Evolutionary conservation across 257 asterid species (phyloP).

Genomic region (Fraxinus excelsior): DNA sequence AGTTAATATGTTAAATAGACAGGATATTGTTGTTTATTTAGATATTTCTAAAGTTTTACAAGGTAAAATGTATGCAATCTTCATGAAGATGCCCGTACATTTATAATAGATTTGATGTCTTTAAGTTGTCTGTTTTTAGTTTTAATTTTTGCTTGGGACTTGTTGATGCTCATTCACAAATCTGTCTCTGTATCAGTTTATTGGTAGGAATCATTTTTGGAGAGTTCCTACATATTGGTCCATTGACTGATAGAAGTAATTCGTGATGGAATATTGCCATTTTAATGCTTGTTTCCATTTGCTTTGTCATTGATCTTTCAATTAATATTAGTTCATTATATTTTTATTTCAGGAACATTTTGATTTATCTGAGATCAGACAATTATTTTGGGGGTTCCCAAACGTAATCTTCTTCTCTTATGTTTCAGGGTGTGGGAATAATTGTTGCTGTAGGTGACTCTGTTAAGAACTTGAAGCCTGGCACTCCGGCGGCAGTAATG

Average conservation of each 20-base stretch:
- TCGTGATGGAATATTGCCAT: neutral
- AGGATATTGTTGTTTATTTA: neutral
- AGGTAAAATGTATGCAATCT: neutral
- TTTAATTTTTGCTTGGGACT: conserved; percentile 19
- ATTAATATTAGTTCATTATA: neutral
- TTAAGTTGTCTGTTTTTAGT: conserved; percentile 13
- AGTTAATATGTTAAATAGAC: neutral
- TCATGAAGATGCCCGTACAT: neutral
- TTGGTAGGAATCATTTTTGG: neutral
- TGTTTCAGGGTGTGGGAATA: conserved; percentile 86
- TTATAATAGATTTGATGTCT: conserved; percentile 10
- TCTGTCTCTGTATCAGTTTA: neutral
- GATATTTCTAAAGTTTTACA: neutral
- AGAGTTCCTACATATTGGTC: neutral
- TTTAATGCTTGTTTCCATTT: neutral
- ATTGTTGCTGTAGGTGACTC: conserved; percentile 91
- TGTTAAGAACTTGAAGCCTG: conserved; percentile 76
- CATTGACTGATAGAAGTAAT: conserved; percentile 8
- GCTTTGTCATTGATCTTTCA: neutral
- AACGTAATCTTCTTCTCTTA: conserved; percentile 1
- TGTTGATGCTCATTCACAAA: neutral
- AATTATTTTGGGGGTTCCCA: conserved; percentile 2
- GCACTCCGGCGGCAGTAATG: conserved; percentile 95
- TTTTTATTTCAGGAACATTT: neutral
- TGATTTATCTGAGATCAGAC: neutral